Evolutionary conservation across 169 alveolate genomes (phyloP).

Genomic region (Perkinsus marinus): DNA sequence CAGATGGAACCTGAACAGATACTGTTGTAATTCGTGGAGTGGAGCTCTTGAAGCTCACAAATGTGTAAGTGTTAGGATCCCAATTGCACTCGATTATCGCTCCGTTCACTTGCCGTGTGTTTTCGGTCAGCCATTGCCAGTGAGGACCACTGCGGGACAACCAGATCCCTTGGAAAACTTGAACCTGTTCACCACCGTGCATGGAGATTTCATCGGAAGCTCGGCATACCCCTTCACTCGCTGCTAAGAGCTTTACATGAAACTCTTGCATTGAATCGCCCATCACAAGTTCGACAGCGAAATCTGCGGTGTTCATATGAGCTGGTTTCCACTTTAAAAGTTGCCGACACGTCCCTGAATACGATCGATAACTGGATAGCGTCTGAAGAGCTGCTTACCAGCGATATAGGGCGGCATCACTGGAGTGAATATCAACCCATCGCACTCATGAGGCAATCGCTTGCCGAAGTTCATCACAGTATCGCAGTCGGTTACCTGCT

Average conservation of each 20-base stretch:
- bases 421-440: conserved; percentile 80
- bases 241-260: background rate
- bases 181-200: background rate
- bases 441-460: conserved; percentile 71
- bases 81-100: conserved; percentile 18
- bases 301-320: conserved; percentile 72
- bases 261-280: background rate
- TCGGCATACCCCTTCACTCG: background rate
- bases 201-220: background rate
- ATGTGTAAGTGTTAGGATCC: conserved; percentile 4
- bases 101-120: conserved; percentile 34
- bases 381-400: background rate
- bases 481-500: background rate
- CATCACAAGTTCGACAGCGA: background rate
- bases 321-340: conserved; percentile 85
- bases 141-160: background rate
- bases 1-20: background rate
- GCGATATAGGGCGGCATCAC: conserved; percentile 66
- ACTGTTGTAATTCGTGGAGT: no score
- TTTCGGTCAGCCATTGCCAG: background rate
- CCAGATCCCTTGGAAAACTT: background rate
- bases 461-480: conserved; percentile 12
- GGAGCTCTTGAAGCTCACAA: conserved; percentile 25
- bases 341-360: conserved; percentile 71
- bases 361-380: conserved; percentile 1